Percentiles rank a stretch among this genome's conserved stretches.
Conservation (phyloP, 2,329 filamentous ascomycete species). For the Trichoderma sp. region DNA sequence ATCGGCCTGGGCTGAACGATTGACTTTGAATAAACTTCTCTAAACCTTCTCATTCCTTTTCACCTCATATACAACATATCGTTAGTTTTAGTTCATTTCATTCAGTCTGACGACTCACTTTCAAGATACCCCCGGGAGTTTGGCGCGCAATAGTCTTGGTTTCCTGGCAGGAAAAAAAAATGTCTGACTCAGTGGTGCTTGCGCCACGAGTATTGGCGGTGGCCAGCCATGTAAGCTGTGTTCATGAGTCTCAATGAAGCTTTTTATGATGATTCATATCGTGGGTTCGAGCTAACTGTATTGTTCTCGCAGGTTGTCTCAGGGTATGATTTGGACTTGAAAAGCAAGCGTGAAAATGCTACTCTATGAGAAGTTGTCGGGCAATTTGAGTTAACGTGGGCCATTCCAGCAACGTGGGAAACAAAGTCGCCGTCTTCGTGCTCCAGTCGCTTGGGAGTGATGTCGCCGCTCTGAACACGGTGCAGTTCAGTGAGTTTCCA, state of each 20-base stretch:
- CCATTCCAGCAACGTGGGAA: conserved; percentile 81
- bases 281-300: background rate
- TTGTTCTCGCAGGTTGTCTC: conserved; percentile 46
- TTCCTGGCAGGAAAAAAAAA: background rate
- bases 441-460: conserved; percentile 94
- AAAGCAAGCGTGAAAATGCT: conserved; percentile 22
- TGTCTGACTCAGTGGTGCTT: conserved; percentile 43
- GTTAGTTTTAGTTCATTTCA: background rate
- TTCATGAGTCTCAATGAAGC: background rate
- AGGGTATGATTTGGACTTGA: conserved; percentile 39
- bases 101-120: background rate
- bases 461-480: conserved; percentile 91
- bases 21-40: background rate
- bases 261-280: background rate
- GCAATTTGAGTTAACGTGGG: conserved; percentile 29
- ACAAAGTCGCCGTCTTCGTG: conserved; percentile 94
- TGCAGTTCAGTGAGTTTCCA: conserved; percentile 82
- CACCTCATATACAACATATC: background rate
- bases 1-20: background rate
- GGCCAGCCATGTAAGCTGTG: conserved; percentile 83
- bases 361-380: background rate
- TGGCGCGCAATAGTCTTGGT: background rate
- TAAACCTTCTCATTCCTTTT: background rate
- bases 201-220: conserved; percentile 78
- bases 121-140: conserved; percentile 5